Conservation (phyloP, 225 moss, liverwort and hornwort species). For the Asterella californica region DNA sequence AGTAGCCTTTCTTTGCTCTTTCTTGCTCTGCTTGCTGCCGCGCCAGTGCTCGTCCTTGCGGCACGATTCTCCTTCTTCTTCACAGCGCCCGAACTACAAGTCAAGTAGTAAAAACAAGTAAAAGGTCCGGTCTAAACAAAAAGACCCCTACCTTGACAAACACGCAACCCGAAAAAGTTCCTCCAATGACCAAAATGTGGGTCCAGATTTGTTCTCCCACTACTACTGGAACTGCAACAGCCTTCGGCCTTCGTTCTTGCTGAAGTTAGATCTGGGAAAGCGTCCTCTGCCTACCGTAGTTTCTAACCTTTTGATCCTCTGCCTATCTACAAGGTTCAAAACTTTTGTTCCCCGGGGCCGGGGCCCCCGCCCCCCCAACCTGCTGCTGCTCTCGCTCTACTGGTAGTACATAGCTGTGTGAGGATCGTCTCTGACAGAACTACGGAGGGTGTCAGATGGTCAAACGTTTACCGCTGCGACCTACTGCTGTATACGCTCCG, state of each 20-base stretch:
- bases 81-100: too few species aligned
- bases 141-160: not conserved
- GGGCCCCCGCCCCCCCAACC: too few species aligned
- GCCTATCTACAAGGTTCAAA: not conserved
- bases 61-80: too few species aligned
- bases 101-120: not conserved
- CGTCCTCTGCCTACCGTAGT: not conserved
- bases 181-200: not conserved
- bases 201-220: not conserved
- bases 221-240: not conserved
- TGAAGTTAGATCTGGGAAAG: not conserved
- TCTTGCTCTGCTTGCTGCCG: not conserved
- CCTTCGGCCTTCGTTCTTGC: not conserved
- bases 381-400: not conserved
- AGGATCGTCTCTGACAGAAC: not conserved
- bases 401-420: not conserved
- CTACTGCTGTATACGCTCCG: not conserved
- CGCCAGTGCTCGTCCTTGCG: not conserved
- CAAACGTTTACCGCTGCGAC: not conserved
- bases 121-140: too few species aligned
- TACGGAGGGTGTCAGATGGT: not conserved
- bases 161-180: not conserved
- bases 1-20: not conserved
- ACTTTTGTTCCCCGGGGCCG: not conserved
- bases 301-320: too few species aligned